phyloP scores from a whole-genome alignment of 805 yeast genomes.

The Vanderwaltozyma polyspora region DNA sequence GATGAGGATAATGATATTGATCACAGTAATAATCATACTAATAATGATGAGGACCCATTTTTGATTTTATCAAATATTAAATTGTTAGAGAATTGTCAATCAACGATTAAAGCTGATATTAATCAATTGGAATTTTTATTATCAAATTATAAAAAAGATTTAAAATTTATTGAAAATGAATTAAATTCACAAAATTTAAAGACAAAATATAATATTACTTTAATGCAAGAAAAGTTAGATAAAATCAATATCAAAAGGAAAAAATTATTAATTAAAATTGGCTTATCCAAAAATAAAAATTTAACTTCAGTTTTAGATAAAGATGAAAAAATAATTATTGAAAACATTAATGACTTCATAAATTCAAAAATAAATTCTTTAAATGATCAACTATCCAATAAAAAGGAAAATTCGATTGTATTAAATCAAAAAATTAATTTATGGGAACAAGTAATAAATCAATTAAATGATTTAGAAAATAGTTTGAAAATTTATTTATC shows the following conservation, averaged over 20 bases:
- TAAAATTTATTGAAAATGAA: slow-evolving; percentile 16
- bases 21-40: neutral
- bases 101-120: slow-evolving; percentile 9
- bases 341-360: slow-evolving; percentile 16
- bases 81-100: slow-evolving; percentile 6
- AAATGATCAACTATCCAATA: slow-evolving; percentile 14
- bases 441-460: slow-evolving; percentile 17
- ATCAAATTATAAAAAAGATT: slow-evolving; percentile 16
- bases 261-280: slow-evolving; percentile 10
- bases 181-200: slow-evolving; percentile 7
- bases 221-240: slow-evolving; percentile 8
- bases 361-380: slow-evolving; percentile 15
- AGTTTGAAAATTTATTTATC: slow-evolving; percentile 6
- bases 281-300: slow-evolving; percentile 5
- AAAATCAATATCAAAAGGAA: slow-evolving; percentile 7
- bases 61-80: no score
- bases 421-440: slow-evolving; percentile 8
- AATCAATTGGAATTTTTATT: slow-evolving; percentile 13
- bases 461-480: slow-evolving; percentile 15
- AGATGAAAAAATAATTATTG: slow-evolving; percentile 10
- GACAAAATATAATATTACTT: slow-evolving; percentile 8
- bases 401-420: slow-evolving; percentile 14
- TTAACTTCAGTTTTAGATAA: neutral
- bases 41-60: no score
- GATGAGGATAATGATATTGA: neutral